A percentile compares a stretch with the other conserved stretches of the same genome.
Conservation (phyloP, 2,329 filamentous ascomycete genomes). For the Neonectria hederae region DNA sequence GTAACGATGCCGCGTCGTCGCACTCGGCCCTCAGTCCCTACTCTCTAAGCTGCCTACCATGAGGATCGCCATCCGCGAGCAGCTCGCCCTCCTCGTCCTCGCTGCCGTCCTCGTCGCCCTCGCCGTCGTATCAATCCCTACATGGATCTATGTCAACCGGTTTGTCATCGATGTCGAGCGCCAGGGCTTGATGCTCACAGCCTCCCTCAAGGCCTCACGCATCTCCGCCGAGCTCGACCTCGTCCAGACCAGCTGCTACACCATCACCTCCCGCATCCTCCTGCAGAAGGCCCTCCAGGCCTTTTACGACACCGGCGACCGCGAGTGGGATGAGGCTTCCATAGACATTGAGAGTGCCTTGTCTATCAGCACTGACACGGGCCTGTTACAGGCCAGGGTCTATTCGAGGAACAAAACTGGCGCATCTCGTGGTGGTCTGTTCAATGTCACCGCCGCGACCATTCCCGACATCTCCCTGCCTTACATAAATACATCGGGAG, state of each 20-base stretch:
- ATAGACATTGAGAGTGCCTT: conserved; percentile 79
- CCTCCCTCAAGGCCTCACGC: conserved; percentile 86
- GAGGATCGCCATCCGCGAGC: conserved; percentile 88
- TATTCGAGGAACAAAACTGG: conserved; percentile 75
- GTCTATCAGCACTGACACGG: conserved; percentile 63
- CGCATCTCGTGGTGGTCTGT: conserved; percentile 58
- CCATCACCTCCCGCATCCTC: conserved; percentile 74
- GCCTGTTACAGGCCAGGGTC: conserved; percentile 76
- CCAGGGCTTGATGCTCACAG: conserved; percentile 77
- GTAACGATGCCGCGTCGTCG: conserved; percentile 42
- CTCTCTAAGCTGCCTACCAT: conserved; percentile 58
- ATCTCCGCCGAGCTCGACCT: conserved; percentile 82
- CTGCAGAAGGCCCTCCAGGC: conserved; percentile 62
- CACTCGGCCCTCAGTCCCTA: conserved; percentile 29
- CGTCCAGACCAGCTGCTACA: conserved; percentile 77
- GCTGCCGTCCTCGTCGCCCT: conserved; percentile 78
- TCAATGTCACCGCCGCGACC: conserved; percentile 69
- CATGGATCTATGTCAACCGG: conserved; percentile 67
- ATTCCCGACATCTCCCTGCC: conserved; percentile 68
- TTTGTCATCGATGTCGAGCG: conserved; percentile 64
- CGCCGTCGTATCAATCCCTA: conserved; percentile 81
- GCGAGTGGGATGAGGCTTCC: conserved; percentile 69
- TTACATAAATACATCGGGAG: conserved; percentile 66
- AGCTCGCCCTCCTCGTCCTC: conserved; percentile 83
- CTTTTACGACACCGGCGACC: conserved; percentile 59